Evolutionary conservation across 768 basidiomycete genomes (phyloP), one percentile per base, ranked within the genome.

Genomic region (Mycena rebaudengoi): DNA sequence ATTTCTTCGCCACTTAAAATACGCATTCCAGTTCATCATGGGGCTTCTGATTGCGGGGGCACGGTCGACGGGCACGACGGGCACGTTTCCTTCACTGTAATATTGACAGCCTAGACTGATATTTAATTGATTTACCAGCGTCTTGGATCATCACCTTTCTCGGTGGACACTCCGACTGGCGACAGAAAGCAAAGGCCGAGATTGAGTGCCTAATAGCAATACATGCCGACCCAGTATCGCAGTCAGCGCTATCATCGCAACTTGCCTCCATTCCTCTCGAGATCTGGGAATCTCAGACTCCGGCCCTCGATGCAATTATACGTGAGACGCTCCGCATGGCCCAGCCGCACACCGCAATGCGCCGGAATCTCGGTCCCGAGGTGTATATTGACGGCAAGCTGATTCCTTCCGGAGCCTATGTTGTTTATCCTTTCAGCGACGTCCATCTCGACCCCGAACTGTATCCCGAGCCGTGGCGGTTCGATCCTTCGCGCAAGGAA

Each of bases 11-110:
- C 21, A 45, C n/a, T n/a, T n/a, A n/a, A n/a, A n/a, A 65, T 56
- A 28, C 68, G 62, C 51, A 60, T 51, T 67, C 54, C 52, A 92
- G 91, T 92, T 94, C 74, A 90, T 91, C 62, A 92, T 92, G 88
- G 91, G 92, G 30, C 78, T 93, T 16, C 79, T 94, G 58, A 89
- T 91, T 58, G 91, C 91, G 30, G 91, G 91, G n/a, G 88, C 91
- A 40, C 84, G 91, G 71, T 90, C 91, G 13, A 93, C 91, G 44
- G 91, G 91, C 12, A 89, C 89, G 11, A 90, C 91, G 68, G 86
- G 87, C 85, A 60, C 69, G 76, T 7, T 7, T 3, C 20, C 2
- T 39, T 57, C 23, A 62, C 40, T 35, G 21, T 28, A 32, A 52
- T 41, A 41, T 32, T 60, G n/a, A 12, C 20, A n/a, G 41, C 18